phyloP scores from a whole-genome alignment of 2,329 filamentous ascomycete genomes.

The Chaetomiaceae sp. region DNA sequence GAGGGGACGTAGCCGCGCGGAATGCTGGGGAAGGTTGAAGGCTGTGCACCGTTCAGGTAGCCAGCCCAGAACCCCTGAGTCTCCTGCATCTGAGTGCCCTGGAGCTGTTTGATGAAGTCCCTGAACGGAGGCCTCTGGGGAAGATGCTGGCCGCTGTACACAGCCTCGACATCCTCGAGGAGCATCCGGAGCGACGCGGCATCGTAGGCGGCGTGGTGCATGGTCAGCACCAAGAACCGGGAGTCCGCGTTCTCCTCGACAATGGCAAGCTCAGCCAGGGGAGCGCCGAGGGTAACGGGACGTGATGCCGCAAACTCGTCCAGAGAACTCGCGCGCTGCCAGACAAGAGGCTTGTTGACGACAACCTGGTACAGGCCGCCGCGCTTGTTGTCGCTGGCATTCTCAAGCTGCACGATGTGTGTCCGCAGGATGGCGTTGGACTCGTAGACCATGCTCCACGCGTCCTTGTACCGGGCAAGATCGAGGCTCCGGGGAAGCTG shows the following conservation, averaged over 20 bases:
- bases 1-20: slow-evolving; percentile 3
- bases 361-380: slow-evolving; percentile 41
- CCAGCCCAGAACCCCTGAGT: slow-evolving; percentile 41
- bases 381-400: slow-evolving; percentile 28
- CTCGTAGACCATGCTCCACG: slow-evolving; percentile 41
- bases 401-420: slow-evolving; percentile 44
- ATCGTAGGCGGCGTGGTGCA: slow-evolving; percentile 55
- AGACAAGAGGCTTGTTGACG: slow-evolving; percentile 36
- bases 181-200: slow-evolving; percentile 53
- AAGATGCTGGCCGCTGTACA: slow-evolving; percentile 45
- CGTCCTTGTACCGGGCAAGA: slow-evolving; percentile 36
- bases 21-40: slow-evolving; percentile 1
- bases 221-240: slow-evolving; percentile 37
- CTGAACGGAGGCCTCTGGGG: slow-evolving; percentile 42
- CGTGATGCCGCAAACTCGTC: slow-evolving; percentile 38
- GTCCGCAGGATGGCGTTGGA: slow-evolving; percentile 41
- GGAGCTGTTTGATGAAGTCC: slow-evolving; percentile 45
- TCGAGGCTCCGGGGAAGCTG: slow-evolving; percentile 41
- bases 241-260: slow-evolving; percentile 34
- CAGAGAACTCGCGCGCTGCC: slow-evolving; percentile 33
- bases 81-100: slow-evolving; percentile 32
- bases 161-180: slow-evolving; percentile 45
- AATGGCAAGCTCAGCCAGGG: slow-evolving; percentile 4
- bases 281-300: slow-evolving; percentile 35
- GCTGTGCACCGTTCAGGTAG: slow-evolving; percentile 1